A percentile compares a stretch with the other conserved stretches of the same genome.
These are phyloP conservation scores for Hypoxylon sp. DNA, from an alignment of 2,329 filamentous ascomycete genomes.

Conservation along the genomic window DNA sequence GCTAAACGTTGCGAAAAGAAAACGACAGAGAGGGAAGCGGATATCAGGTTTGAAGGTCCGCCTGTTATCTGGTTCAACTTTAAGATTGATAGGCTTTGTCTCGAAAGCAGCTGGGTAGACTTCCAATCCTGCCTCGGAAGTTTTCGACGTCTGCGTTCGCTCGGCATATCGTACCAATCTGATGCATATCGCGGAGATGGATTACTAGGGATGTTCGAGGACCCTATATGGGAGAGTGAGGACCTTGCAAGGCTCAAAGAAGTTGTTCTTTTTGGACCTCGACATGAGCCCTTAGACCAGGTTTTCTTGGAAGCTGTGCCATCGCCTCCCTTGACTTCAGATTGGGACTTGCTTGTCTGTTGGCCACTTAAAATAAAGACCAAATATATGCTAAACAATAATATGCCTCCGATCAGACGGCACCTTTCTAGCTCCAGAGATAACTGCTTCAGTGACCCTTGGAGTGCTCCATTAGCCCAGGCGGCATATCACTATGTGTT, in stretches of 20 bases:
- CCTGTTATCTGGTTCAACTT: conserved; percentile 7
- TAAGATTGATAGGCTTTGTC: background rate
- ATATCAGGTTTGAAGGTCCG: background rate
- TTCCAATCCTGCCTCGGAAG: background rate
- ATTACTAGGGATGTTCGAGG: too few relatives aligned
- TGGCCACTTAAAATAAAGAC: too few relatives aligned
- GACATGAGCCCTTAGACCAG: too few relatives aligned
- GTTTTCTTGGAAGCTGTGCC: too few relatives aligned
- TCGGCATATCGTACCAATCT: background rate
- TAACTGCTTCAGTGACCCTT: background rate
- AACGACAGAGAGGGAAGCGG: background rate
- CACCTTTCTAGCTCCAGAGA: background rate
- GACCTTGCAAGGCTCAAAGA: too few relatives aligned
- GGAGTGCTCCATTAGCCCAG: background rate
- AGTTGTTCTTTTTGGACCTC: too few relatives aligned
- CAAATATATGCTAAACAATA: too few relatives aligned
- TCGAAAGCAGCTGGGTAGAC: background rate
- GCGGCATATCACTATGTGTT: background rate
- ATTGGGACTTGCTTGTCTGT: too few relatives aligned
- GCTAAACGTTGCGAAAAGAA: too few relatives aligned
- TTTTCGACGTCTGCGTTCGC: background rate
- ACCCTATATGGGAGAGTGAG: too few relatives aligned
- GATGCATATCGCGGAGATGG: too few relatives aligned
- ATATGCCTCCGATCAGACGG: background rate
- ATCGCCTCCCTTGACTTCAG: too few relatives aligned